Evolutionary conservation across 2,329 filamentous ascomycete species (phyloP), one percentile per base, ranked within the genome.

Genomic region (Fusarium luffae): DNA sequence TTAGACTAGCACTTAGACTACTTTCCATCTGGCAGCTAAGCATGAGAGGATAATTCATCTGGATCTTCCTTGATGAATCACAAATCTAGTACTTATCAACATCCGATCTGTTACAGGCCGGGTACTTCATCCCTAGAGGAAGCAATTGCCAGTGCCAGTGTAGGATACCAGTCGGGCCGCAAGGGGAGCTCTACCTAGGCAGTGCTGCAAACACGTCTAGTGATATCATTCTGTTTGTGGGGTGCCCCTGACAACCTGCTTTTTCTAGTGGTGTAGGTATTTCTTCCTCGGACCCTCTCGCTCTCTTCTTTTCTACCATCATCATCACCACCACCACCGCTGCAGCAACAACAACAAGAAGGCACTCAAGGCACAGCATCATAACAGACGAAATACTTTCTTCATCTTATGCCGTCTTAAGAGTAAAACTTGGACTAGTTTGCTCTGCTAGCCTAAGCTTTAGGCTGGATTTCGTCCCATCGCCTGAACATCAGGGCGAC

Each of bases 211-310:
- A n/a, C 18, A 9, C 9, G 9, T 10, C 12, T 7, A 32, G 10
- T 28, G 25, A 19, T 37, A 19, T 4, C 19, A 18, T 43, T 44
- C 32, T 14, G 18, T 61, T 60, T 44, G 34, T 42, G 14, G 21
- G 51, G 47, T 66, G 54, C 43, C 43, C 27, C n/a, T 30, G 40
- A 48, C 23, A 61, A 59, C 54, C 27, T 49, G 37, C 9, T 27
- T 52, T 59, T 18, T 66, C 18, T 47, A 16, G 28, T 49, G 42
- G 54, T 54, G 49, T 9, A 54, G 28, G 28, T 34, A 52, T 66
- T 47, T 60, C 28, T 40, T n/a, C 8, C 61, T 34, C 44, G 27
- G n/a, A 28, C 44, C 30, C 34, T 43, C 23, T 25, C 44, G 32
- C 54, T 28, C 37, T 32, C 32, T 54, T 21, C 23, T 37, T 54